Base-by-base conservation (phyloP, 1,284 basidiomycete species). In the Ceratobasidium sp. region DNA sequence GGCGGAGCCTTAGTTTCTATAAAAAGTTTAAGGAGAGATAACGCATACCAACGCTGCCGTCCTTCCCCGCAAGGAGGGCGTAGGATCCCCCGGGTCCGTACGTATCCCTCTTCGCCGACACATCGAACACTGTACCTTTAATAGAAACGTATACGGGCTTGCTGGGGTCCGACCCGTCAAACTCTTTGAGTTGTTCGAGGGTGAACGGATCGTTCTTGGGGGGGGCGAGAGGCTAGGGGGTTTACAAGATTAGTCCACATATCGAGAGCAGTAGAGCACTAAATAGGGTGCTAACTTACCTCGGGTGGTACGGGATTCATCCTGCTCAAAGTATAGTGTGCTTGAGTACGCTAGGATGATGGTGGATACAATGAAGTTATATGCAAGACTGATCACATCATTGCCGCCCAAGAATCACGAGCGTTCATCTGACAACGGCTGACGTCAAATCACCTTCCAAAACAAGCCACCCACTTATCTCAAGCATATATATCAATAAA, bases 41-140 rank as follows among this genome's bases (percentile, higher is more conserved):
- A 17, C 69, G 24, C 71, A 8, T n/a, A 73, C 71, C 71, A 54
- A 63, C 71, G 27, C 71, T 73, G 5, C 57, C 71, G 36, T 73
- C 71, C 59, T 73, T 73, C 4, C 71, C 71, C 31, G 71, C 57
- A 9, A 73, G 27, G 0, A 73, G 51, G n/a, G 71, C 59, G 63
- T 73, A 73, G 31, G 59, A 62, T 14, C 86, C 84, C 9, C 89
- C 92, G 31, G 84, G 84, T 47, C 94, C 93, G 79, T 97, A 97
- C 77, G 94, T 92, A 76, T 97, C 94, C 17, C 84, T 83, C 81
- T 95, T 96, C 69, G 85, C 85, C 0, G 90, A 83, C n/a, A 97
- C 95, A 81, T 96, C 94, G 81, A 96, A 96, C 14, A 96, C 86
- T 0, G 89, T 91, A 91, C 94, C 93, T 86, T 96, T 97, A 82